Evolutionary conservation across 768 basidiomycete genomes (phyloP).

Genomic region (Pleurotus tuber-regium): DNA sequence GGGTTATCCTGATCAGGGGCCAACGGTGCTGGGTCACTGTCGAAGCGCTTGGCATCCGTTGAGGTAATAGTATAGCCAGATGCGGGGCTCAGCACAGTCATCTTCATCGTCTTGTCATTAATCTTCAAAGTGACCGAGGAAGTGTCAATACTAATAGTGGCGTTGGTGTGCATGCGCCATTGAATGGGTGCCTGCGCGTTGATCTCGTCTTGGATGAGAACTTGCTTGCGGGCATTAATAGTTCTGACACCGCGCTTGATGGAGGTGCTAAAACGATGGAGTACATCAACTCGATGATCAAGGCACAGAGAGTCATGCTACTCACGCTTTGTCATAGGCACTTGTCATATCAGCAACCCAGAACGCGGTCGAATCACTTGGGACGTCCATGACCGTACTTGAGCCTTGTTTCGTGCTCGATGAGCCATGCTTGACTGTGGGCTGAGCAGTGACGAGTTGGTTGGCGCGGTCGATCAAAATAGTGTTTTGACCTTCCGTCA

Average conservation of each 20-base stretch:
- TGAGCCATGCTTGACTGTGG: conserved; percentile 51
- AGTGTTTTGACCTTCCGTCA: conserved; percentile 97
- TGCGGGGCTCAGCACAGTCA: conserved; percentile 66
- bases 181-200: conserved; percentile 52
- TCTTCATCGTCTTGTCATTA: conserved; percentile 62
- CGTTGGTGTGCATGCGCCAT: conserved; percentile 98
- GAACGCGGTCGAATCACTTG: conserved; percentile 72
- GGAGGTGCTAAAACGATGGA: conserved; percentile 45
- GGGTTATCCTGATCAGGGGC: conserved; percentile 71
- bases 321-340: conserved; percentile 76
- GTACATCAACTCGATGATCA: neutral
- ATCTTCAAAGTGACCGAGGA: conserved; percentile 74
- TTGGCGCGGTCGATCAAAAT: conserved; percentile 73
- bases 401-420: conserved; percentile 73
- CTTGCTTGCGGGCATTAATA: conserved; percentile 81
- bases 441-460: conserved; percentile 73
- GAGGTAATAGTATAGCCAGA: conserved; percentile 65
- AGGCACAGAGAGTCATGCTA: no score
- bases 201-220: conserved; percentile 94
- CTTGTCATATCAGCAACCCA: conserved; percentile 75
- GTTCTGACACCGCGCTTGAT: conserved; percentile 83
- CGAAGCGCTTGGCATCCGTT: conserved; percentile 50
- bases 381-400: conserved; percentile 70
- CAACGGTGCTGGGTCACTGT: conserved; percentile 59
- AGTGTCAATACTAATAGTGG: conserved; percentile 52